Evolutionary conservation across 1,139 yeast species (phyloP).

Genomic region (Debaryomyces coudertii): DNA sequence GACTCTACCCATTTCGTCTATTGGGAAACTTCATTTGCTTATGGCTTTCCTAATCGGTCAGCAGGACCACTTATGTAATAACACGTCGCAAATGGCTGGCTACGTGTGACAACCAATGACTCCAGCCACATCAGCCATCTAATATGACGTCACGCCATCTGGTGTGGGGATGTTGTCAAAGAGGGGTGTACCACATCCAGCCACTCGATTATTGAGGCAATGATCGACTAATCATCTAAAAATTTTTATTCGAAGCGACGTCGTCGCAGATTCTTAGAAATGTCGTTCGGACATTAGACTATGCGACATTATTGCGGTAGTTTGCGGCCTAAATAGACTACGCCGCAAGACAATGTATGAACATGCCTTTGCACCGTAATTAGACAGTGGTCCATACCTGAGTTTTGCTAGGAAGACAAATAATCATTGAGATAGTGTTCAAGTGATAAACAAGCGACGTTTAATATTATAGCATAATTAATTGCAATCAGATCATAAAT

Average conservation of each 20-base stretch:
- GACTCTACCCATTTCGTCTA: background rate
- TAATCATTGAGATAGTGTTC: background rate
- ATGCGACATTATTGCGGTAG: background rate
- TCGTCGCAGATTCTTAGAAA: background rate
- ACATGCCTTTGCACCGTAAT: background rate
- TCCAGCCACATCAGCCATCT: background rate
- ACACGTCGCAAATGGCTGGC: background rate
- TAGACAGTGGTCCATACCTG: background rate
- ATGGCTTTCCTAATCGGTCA: slow-evolving; percentile 8
- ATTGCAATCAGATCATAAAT: background rate
- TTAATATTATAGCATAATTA: background rate
- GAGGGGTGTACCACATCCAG: background rate
- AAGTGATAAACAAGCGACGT: background rate
- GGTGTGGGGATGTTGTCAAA: background rate
- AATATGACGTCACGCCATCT: background rate
- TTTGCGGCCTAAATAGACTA: background rate
- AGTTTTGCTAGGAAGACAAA: background rate
- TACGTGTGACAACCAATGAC: background rate
- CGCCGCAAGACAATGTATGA: slow-evolving; percentile 2
- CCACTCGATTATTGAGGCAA: no score
- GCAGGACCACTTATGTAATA: background rate
- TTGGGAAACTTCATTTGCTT: slow-evolving; percentile 7
- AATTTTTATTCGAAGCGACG: background rate
- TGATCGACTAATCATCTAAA: no score
- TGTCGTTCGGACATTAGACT: background rate